phyloP scores from a whole-genome alignment of 495 filamentous ascomycete species.

The Podospora anserina region DNA sequence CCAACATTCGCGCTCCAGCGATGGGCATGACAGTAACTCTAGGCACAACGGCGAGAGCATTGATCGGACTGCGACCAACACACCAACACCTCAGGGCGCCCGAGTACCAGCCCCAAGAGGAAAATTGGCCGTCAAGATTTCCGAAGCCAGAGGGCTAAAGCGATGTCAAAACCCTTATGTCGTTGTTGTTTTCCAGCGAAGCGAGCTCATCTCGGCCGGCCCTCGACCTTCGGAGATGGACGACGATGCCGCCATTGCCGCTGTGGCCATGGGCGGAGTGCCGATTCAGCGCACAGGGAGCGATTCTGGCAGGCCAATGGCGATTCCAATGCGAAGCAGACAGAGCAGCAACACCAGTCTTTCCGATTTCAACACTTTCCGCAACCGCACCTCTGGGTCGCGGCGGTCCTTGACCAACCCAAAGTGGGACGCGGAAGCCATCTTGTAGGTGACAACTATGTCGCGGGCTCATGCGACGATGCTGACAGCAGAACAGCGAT shows the following conservation, averaged over 20 bases:
- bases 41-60: slow-evolving; percentile 31
- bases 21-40: slow-evolving; percentile 44
- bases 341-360: slow-evolving; percentile 92
- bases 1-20: slow-evolving; percentile 34
- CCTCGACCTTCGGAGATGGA: slow-evolving; percentile 57
- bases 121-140: slow-evolving; percentile 83
- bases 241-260: slow-evolving; percentile 41
- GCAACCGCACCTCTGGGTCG: slow-evolving; percentile 42
- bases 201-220: slow-evolving; percentile 89
- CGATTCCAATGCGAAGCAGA: slow-evolving; percentile 91
- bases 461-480: not conserved
- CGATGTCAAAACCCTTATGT: slow-evolving; percentile 88
- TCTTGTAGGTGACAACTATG: slow-evolving; percentile 66
- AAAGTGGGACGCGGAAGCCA: slow-evolving; percentile 91
- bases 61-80: slow-evolving; percentile 41
- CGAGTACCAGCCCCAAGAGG: slow-evolving; percentile 77
- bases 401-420: slow-evolving; percentile 74
- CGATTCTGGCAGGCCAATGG: slow-evolving; percentile 76
- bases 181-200: slow-evolving; percentile 93
- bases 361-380: slow-evolving; percentile 65
- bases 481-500: slow-evolving; percentile 62
- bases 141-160: slow-evolving; percentile 75
- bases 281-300: slow-evolving; percentile 65
- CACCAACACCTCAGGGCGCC: slow-evolving; percentile 46
- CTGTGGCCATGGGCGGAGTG: slow-evolving; percentile 51